Conservation (phyloP, 108 stramenopile species). For the Fistulifera pelliculosa region DNA sequence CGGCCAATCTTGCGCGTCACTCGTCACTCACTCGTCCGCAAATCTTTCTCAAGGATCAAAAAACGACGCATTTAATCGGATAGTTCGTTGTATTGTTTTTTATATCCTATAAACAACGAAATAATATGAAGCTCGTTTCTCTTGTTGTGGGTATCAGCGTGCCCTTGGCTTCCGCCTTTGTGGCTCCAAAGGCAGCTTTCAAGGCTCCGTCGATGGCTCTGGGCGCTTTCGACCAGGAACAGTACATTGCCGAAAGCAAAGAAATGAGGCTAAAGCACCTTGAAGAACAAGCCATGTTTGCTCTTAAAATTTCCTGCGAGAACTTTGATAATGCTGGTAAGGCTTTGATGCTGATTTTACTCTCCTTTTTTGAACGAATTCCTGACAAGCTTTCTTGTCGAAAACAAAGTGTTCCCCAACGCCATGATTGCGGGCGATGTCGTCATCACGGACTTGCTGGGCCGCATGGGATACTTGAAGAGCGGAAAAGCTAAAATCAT, state of each 20-base stretch:
- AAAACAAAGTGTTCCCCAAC: slow-evolving; percentile 89
- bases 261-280: slow-evolving; percentile 85
- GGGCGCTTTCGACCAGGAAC: slow-evolving; percentile 65
- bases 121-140: too few relatives aligned
- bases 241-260: slow-evolving; percentile 76
- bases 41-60: too few relatives aligned
- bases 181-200: slow-evolving; percentile 22
- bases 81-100: too few relatives aligned
- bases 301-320: slow-evolving; percentile 79
- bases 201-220: background rate
- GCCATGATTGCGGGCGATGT: slow-evolving; percentile 88
- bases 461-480: slow-evolving; percentile 77
- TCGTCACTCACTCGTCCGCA: too few relatives aligned
- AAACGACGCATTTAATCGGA: too few relatives aligned
- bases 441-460: slow-evolving; percentile 79
- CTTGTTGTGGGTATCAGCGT: background rate
- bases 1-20: too few relatives aligned
- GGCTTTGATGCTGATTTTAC: background rate
- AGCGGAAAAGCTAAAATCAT: slow-evolving; percentile 73
- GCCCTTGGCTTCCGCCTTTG: slow-evolving; percentile 39
- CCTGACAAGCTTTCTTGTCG: background rate
- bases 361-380: background rate
- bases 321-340: slow-evolving; percentile 48
- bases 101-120: too few relatives aligned
- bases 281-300: slow-evolving; percentile 87